Evolutionary conservation across 164 flowering plant genomes (phyloP).

Genomic region (Sedum album): DNA sequence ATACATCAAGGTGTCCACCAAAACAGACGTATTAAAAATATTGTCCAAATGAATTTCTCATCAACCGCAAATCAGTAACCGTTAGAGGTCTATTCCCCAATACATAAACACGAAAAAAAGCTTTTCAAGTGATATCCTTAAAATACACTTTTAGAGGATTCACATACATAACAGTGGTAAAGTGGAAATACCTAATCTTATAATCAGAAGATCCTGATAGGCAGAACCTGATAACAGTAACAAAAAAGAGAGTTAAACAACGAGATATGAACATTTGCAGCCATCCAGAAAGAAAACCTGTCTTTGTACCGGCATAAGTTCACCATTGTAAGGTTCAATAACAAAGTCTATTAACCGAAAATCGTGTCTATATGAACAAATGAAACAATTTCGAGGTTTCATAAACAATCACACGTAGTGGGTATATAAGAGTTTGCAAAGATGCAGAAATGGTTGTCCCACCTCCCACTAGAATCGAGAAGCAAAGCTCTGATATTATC

Average conservation of each 20-base stretch:
- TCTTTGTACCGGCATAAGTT: background rate
- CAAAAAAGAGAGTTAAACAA: background rate
- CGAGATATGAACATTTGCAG: background rate
- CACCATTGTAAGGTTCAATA: background rate
- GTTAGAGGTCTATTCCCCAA: too few relatives aligned
- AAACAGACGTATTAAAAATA: too few relatives aligned
- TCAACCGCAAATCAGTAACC: too few relatives aligned
- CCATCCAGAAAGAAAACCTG: background rate
- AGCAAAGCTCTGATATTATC: conserved; percentile 89
- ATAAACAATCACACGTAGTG: too few relatives aligned
- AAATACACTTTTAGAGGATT: background rate
- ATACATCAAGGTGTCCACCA: too few relatives aligned
- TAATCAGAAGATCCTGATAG: conserved; percentile 98
- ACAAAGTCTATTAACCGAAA: background rate
- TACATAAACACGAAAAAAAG: background rate
- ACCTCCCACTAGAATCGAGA: conserved; percentile 95
- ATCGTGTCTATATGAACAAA: background rate
- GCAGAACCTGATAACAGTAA: conserved; percentile 55
- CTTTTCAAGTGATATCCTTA: background rate
- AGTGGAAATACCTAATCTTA: conserved; percentile 70
- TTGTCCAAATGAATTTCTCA: too few relatives aligned
- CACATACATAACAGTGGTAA: background rate
- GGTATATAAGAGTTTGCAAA: background rate
- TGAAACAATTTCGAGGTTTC: too few relatives aligned
- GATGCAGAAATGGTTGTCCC: conserved; percentile 11